A percentile compares a stretch with the other conserved stretches of the same genome.
Conservation (phyloP, 176 grass and related monocot species). For the Musa acuminata region DNA sequence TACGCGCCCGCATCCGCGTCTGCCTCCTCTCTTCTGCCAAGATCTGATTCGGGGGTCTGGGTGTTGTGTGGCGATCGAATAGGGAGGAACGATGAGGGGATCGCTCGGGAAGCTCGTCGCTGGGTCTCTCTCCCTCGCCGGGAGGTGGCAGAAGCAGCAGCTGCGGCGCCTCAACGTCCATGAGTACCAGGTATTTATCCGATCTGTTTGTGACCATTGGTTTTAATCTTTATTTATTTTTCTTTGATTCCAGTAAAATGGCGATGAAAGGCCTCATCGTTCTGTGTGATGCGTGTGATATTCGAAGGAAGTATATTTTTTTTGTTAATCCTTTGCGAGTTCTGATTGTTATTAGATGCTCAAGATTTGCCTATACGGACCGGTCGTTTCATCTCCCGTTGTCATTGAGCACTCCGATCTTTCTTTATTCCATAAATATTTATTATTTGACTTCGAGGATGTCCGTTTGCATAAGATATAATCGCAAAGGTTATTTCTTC, state of each 20-base stretch:
- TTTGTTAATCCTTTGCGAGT: no score
- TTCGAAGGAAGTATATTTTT: neutral
- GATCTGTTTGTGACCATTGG: neutral
- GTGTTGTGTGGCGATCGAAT: conserved; percentile 20
- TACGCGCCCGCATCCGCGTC: neutral
- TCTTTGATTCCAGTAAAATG: neutral
- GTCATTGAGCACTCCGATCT: neutral
- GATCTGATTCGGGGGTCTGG: conserved; percentile 29
- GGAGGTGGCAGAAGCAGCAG: conserved; percentile 93
- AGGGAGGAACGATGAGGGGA: conserved; percentile 60
- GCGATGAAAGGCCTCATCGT: neutral
- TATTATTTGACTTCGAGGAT: neutral
- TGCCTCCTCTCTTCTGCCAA: neutral
- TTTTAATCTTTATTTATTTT: neutral
- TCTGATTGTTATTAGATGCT: neutral
- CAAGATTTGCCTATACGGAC: neutral
- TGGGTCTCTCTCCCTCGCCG: conserved; percentile 63
- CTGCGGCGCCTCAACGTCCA: conserved; percentile 99
- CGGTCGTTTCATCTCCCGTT: neutral
- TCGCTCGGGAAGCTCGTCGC: conserved; percentile 57
- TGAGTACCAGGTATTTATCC: conserved; percentile 74
- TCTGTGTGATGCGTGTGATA: neutral
- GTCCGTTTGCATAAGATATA: neutral
- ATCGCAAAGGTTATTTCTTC: neutral
- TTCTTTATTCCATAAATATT: neutral